Evolutionary conservation across 257 asterid genomes (phyloP), one percentile per base, ranked within the genome.

Genomic region (Solanum peruvianum): DNA sequence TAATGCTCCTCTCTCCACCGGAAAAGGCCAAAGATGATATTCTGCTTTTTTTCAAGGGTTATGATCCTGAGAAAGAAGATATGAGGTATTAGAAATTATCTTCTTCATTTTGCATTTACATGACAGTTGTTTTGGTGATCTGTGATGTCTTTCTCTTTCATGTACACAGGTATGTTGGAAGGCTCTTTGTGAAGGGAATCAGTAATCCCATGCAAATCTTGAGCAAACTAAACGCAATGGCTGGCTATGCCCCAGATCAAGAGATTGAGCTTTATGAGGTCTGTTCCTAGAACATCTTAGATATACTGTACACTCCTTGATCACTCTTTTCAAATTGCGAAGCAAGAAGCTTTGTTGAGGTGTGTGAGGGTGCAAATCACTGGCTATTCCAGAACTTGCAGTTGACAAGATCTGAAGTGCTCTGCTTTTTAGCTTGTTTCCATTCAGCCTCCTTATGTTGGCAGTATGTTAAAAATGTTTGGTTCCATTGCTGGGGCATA

Each of bases 211-310:
- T 86, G 87, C 98, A 95, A 80, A 93, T 94, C 87, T 85, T 95
- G 67, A 39, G 91, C 64, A 92, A 93, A 89, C 88, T 97, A 69
- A 95, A 94, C 90, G 98, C 91, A 91, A 87, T 97, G 98, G 98
- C 97, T 92, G 98, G 98, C 75, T 95, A 94, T 91, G 89, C 94
- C 71, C 96, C 94, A 25, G 98, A 95, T 87, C 98, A 95, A 91
- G 98, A 97, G 86, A 91, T 97, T 88, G 99, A 95, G 84, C 93
- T 97, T 84, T 97, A 91, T 89, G 99, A 97, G 99, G 99, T 97
- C 90, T 85, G 86, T 86, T 47, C 69, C 72, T 45, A 58, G 31
- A 64, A 47, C 18, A 37, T 27, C 73, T 49, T 45, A 58, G 73
- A 62, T 88, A 31, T 29, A 25, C 18, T 47, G 14, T n/a, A 75